Evolutionary conservation across 441 rosid genomes (phyloP).

Genomic region (Pelargonium myrrhifolium): DNA sequence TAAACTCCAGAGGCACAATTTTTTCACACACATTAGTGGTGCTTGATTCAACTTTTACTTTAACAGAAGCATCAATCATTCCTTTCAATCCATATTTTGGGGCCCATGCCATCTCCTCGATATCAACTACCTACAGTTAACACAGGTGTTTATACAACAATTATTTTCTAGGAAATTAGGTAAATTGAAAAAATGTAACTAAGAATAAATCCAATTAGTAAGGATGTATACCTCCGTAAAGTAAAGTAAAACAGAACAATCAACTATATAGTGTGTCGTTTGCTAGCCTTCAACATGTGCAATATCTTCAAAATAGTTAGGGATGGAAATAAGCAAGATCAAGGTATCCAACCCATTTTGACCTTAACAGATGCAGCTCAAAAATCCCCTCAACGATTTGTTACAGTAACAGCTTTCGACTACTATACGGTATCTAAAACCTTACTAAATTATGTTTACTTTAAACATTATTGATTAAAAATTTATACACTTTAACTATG

Average conservation of each 20-base stretch:
- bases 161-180: background rate
- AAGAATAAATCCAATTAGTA: background rate
- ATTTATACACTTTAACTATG: background rate
- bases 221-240: background rate
- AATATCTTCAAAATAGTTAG: background rate
- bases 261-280: background rate
- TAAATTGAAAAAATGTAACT: background rate
- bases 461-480: background rate
- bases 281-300: background rate
- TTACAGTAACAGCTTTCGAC: background rate
- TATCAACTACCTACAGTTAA: slow-evolving; percentile 70
- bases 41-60: slow-evolving; percentile 53
- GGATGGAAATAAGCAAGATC: background rate
- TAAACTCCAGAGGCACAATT: slow-evolving; percentile 88
- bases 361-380: background rate
- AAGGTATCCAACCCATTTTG: slow-evolving; percentile 3
- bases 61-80: slow-evolving; percentile 87
- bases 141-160: slow-evolving; percentile 6
- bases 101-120: slow-evolving; percentile 99
- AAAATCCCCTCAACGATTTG: background rate
- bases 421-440: background rate
- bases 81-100: slow-evolving; percentile 97
- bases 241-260: background rate
- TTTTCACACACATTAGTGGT: slow-evolving; percentile 40
- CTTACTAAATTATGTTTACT: background rate